phyloP scores from a whole-genome alignment of 1,284 basidiomycete genomes.

The Earliella scabrosa region DNA sequence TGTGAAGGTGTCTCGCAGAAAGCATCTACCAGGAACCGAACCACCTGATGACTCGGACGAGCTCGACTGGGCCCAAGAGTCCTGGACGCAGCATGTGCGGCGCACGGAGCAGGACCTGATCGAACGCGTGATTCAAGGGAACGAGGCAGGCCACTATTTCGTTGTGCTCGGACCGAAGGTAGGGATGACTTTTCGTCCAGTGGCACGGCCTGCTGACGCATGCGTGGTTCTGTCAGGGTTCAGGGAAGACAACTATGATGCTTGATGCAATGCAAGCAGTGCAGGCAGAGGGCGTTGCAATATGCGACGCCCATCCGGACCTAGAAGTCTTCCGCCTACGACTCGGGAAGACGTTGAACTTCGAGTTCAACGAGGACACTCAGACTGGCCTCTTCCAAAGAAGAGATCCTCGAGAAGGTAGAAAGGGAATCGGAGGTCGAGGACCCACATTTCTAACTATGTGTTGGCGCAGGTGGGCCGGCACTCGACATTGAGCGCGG shows the following conservation, averaged over 20 bases:
- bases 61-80: slow-evolving; percentile 43
- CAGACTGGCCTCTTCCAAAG: slow-evolving; percentile 81
- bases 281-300: slow-evolving; percentile 68
- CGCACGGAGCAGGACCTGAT: slow-evolving; percentile 78
- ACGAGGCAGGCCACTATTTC: slow-evolving; percentile 75
- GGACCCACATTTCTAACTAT: neutral
- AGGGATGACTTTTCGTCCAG: too few relatives aligned
- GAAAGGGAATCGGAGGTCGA: neutral
- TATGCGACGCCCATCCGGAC: slow-evolving; percentile 68
- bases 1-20: slow-evolving; percentile 47
- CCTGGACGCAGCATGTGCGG: slow-evolving; percentile 64
- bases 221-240: slow-evolving; percentile 46
- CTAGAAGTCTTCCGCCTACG: slow-evolving; percentile 79
- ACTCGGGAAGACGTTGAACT: slow-evolving; percentile 81
- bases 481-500: slow-evolving; percentile 84
- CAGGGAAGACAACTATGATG: slow-evolving; percentile 81
- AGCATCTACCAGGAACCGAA: slow-evolving; percentile 22
- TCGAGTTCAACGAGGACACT: slow-evolving; percentile 81
- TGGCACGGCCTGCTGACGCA: neutral
- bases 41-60: slow-evolving; percentile 31
- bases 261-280: slow-evolving; percentile 79
- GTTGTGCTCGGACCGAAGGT: slow-evolving; percentile 81
- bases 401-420: slow-evolving; percentile 83
- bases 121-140: slow-evolving; percentile 77
- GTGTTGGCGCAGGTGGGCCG: slow-evolving; percentile 61